These are phyloP conservation scores for Pyricularia pennisetigena DNA, from an alignment of 2,329 filamentous ascomycete genomes.

Conservation along the genomic window DNA sequence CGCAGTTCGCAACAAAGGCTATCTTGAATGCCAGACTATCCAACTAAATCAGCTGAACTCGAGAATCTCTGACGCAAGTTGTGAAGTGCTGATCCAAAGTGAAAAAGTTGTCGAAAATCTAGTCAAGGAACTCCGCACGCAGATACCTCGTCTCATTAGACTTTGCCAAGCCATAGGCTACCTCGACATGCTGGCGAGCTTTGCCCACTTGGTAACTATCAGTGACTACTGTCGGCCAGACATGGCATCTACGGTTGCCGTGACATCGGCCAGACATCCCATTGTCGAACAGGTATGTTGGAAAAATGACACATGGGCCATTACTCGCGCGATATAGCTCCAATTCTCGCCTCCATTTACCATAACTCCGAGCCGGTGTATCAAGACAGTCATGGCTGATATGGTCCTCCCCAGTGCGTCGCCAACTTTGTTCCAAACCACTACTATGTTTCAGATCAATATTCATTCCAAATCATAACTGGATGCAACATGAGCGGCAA, in stretches of 20 bases:
- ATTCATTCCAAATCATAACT: constrained; percentile 85
- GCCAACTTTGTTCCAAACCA: constrained; percentile 79
- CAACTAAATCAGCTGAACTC: constrained; percentile 72
- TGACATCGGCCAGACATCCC: constrained; percentile 69
- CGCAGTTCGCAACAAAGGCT: constrained; percentile 58
- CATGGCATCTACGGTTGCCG: constrained; percentile 56
- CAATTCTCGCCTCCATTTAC: not conserved
- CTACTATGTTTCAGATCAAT: constrained; percentile 70
- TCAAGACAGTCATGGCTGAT: not conserved
- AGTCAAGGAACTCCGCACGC: constrained; percentile 58
- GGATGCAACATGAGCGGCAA: constrained; percentile 99
- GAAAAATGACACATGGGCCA: not conserved
- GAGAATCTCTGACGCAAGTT: constrained; percentile 69
- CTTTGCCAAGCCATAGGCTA: constrained; percentile 80
- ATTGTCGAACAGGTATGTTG: constrained; percentile 55
- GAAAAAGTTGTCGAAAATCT: constrained; percentile 67
- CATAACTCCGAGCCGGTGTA: not conserved
- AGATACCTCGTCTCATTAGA: constrained; percentile 67
- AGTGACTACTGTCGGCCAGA: constrained; percentile 54
- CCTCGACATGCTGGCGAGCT: constrained; percentile 75
- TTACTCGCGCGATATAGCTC: not conserved
- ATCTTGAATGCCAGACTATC: constrained; percentile 80
- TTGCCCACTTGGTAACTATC: constrained; percentile 59
- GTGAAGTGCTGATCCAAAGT: constrained; percentile 75
- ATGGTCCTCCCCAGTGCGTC: not conserved